Percentiles rank a stretch among this genome's conserved stretches.
These are phyloP conservation scores for Psilocybe sp. DNA, from an alignment of 768 basidiomycete species.

Conservation along the genomic window DNA sequence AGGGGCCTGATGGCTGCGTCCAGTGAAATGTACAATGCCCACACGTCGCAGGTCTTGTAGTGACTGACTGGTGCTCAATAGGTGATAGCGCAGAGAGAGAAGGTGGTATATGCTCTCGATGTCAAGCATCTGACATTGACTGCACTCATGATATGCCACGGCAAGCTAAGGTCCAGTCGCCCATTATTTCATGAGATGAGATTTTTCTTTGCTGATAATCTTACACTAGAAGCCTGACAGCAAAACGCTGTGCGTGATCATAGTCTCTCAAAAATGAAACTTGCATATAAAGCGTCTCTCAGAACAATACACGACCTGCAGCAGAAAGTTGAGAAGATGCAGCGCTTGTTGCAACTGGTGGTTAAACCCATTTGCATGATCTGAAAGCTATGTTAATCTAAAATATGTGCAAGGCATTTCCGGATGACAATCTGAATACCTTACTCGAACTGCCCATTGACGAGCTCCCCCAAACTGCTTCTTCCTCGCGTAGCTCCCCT, in stretches of 20 bases:
- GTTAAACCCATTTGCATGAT: background rate
- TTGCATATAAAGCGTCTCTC: background rate
- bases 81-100: constrained; percentile 65
- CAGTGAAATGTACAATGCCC: constrained; percentile 37
- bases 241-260: constrained; percentile 20
- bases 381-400: background rate
- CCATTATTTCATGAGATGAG: background rate
- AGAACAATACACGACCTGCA: constrained; percentile 29
- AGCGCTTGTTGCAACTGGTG: constrained; percentile 17
- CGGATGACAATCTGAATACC: too few relatives aligned
- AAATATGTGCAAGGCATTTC: too few relatives aligned
- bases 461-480: too few relatives aligned
- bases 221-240: constrained; percentile 24
- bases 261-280: constrained; percentile 9
- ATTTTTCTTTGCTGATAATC: background rate
- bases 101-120: constrained; percentile 54
- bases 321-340: constrained; percentile 26
- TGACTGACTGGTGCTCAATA: constrained; percentile 12
- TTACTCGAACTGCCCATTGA: too few relatives aligned
- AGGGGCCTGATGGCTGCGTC: background rate
- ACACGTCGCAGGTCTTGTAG: background rate
- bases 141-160: constrained; percentile 54
- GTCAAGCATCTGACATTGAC: constrained; percentile 40
- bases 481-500: too few relatives aligned
- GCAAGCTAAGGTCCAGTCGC: constrained; percentile 41